Evolutionary conservation across 176 grass and related monocot genomes (phyloP).

Genomic region (Carex pumila): DNA sequence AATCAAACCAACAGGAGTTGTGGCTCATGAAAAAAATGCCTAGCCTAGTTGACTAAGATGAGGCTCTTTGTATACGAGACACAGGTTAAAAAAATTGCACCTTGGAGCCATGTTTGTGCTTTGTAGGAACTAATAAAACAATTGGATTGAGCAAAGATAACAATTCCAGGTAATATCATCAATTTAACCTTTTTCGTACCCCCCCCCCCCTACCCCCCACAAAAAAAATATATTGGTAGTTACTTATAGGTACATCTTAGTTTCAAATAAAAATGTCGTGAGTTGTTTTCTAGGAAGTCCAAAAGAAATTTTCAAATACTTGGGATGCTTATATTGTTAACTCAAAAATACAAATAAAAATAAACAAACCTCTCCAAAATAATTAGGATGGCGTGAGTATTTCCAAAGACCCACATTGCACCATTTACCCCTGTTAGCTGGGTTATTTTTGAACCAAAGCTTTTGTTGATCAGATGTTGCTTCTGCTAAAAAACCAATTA

Average conservation of each 20-base stretch:
- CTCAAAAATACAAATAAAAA: neutral
- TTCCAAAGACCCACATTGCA: slow-evolving; percentile 78
- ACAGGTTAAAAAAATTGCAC: neutral
- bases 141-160: neutral
- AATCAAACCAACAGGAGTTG: neutral
- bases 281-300: neutral
- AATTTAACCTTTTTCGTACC: neutral
- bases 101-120: no score
- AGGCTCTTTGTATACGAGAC: no score
- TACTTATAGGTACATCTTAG: neutral
- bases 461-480: slow-evolving; percentile 84
- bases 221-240: neutral
- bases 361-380: slow-evolving; percentile 80
- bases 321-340: neutral
- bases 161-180: neutral
- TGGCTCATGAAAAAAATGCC: neutral
- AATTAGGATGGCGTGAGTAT: slow-evolving; percentile 92
- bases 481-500: slow-evolving; percentile 50
- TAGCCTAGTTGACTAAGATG: neutral
- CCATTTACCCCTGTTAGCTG: slow-evolving; percentile 72
- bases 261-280: neutral
- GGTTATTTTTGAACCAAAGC: slow-evolving; percentile 72
- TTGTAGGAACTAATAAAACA: neutral
- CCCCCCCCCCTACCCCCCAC: no score
- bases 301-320: neutral